A percentile compares a stretch with the other conserved stretches of the same genome.
Conservation (phyloP, 371 early-diverging fungal species). For the Lichtheimia corymbifera region DNA sequence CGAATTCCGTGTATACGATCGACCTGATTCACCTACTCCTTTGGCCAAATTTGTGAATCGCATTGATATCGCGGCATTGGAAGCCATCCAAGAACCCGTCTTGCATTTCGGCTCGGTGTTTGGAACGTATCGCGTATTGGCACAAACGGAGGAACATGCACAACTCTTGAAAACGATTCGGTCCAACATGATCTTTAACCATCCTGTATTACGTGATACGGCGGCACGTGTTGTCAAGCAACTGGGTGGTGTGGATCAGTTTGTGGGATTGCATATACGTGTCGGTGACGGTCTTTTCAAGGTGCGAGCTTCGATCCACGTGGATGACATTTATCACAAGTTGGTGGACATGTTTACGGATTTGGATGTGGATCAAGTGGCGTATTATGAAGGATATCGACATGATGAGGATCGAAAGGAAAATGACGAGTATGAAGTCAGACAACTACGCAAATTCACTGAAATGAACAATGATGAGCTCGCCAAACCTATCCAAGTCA, state of each 20-base stretch:
- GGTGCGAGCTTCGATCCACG: constrained; percentile 38
- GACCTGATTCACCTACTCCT: constrained; percentile 44
- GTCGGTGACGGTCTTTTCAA: constrained; percentile 58
- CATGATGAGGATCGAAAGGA: constrained; percentile 47
- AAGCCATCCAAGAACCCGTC: constrained; percentile 37
- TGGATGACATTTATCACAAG: constrained; percentile 49
- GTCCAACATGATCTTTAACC: constrained; percentile 49
- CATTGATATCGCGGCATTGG: constrained; percentile 41
- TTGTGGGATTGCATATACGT: constrained; percentile 56
- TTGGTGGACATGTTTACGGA: constrained; percentile 43
- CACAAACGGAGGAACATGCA: constrained; percentile 39
- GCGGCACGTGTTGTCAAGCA: constrained; percentile 37
- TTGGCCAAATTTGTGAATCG: constrained; percentile 45
- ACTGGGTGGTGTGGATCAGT: constrained; percentile 43
- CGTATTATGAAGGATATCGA: constrained; percentile 19
- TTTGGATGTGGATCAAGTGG: constrained; percentile 29
- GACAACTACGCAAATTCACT: constrained; percentile 24
- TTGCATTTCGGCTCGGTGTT: constrained; percentile 64
- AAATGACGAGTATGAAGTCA: constrained; percentile 43
- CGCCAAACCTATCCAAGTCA: constrained; percentile 28
- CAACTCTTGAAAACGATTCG: constrained; percentile 40
- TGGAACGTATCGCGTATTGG: constrained; percentile 55
- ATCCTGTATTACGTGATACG: constrained; percentile 47
- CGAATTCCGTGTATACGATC: constrained; percentile 54
- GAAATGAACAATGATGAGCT: constrained; percentile 13